A percentile compares a stretch with the other conserved stretches of the same genome.
These are phyloP conservation scores for Lycium barbarum DNA, from an alignment of 257 asterid genomes.

Conservation along the genomic window DNA sequence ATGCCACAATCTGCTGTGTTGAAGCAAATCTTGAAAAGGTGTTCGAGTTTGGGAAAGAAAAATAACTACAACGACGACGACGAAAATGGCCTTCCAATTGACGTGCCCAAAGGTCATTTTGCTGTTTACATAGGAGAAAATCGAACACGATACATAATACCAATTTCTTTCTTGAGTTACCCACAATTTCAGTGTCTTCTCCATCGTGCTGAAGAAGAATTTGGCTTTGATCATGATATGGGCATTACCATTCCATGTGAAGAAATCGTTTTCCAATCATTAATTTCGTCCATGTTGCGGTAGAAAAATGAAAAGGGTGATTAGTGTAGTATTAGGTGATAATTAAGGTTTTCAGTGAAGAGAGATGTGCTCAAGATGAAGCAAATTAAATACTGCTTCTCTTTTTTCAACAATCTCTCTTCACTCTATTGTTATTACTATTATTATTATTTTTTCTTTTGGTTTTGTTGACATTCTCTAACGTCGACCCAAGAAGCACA, in stretches of 20 bases:
- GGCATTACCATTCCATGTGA: constrained; percentile 60
- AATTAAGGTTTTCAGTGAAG: constrained; percentile 17
- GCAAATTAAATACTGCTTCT: constrained; percentile 27
- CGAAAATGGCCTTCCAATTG: constrained; percentile 48
- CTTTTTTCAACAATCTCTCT: constrained; percentile 37
- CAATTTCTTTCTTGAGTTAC: constrained; percentile 50
- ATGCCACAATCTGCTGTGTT: constrained; percentile 49
- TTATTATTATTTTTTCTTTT: background rate
- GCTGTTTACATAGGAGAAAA: constrained; percentile 56
- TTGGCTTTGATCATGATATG: constrained; percentile 58
- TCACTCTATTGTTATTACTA: background rate
- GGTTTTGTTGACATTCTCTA: constrained; percentile 29
- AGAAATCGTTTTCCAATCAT: constrained; percentile 54
- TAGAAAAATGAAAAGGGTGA: constrained; percentile 10
- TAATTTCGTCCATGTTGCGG: constrained; percentile 50
- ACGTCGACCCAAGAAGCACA: constrained; percentile 29
- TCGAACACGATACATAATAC: constrained; percentile 52
- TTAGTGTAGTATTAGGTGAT: background rate
- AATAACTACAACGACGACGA: constrained; percentile 37
- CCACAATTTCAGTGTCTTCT: constrained; percentile 56
- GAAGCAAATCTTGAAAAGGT: constrained; percentile 53
- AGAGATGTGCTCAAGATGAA: constrained; percentile 41
- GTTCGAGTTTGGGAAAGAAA: constrained; percentile 58
- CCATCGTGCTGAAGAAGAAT: constrained; percentile 58
- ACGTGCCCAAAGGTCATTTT: constrained; percentile 61